Evolutionary conservation across 805 yeast species (phyloP), one percentile per base, ranked within the genome.

Genomic region (Candida xiaguanensis): DNA sequence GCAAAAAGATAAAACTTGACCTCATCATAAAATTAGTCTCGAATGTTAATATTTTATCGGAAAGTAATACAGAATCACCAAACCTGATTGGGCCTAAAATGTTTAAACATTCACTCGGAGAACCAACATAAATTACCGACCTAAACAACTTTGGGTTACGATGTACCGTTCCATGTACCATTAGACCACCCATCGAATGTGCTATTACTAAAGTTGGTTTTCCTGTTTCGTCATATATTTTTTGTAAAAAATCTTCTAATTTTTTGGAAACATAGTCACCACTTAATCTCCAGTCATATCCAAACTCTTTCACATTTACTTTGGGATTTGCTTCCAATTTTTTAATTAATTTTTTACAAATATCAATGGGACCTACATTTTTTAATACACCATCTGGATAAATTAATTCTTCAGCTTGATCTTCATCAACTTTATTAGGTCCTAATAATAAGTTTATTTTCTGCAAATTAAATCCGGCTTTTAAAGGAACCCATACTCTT

Each of bases 101-200:
- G 54, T 87, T 87, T 8, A 89, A 78, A 58, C 96, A 88, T 52
- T 85, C 86, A 16, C 81, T 69, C 2, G 97, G 97, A 0, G 80
- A 74, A 1, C 96, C 97, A 11, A 78, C 91, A 52, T 88, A 90
- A 2, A 90, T 59, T 1, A 90, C 49, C 1, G 93, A 91, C 44
- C 90, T 69, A 51, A 90, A 74, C 31, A 88, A 58, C 11, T 74
- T 62, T 0, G 95, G 89, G 42, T 78, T 74, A 37, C 65, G 64
- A 39, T 82, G 84, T 70, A 90, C 65, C 0, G 84, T 87, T 40
- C 83, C 81, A 54, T 88, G 96, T 0, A 95, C 79, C 5, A 90
- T 74, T 24, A 90, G 55, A 0, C 97, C 97, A 38, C 97, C 97
- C 96, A 90, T 89, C 0, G 96, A 88, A 58, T 90, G 97, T 0